Evolutionary conservation across 768 basidiomycete genomes (phyloP).

Genomic region (Mycena haematopus): DNA sequence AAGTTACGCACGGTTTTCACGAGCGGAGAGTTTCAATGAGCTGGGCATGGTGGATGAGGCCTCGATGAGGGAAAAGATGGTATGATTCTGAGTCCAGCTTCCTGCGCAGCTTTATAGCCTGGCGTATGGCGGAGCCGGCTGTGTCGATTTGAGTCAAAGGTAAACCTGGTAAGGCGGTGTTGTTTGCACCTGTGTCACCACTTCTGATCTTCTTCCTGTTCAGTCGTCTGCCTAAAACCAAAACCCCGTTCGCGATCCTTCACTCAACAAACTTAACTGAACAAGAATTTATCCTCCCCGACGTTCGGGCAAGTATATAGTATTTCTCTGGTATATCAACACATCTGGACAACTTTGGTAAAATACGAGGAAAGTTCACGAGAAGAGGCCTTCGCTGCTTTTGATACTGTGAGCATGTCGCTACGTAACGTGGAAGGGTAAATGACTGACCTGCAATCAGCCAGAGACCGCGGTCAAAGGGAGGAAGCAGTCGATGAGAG

Average conservation of each 20-base stretch:
- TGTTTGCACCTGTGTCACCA: too few relatives aligned
- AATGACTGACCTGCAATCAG: constrained; percentile 8
- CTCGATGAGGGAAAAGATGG: neutral
- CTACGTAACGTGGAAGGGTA: neutral
- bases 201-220: too few relatives aligned
- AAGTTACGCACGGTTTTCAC: constrained; percentile 18
- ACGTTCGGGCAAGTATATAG: constrained; percentile 16
- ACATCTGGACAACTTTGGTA: constrained; percentile 12
- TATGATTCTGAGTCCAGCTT: neutral
- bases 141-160: too few relatives aligned
- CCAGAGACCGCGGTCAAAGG: constrained; percentile 25
- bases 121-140: neutral
- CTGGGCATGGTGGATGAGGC: constrained; percentile 11
- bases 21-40: constrained; percentile 25
- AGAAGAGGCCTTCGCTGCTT: neutral
- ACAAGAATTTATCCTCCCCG: constrained; percentile 12
- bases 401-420: neutral
- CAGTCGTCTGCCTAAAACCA: too few relatives aligned
- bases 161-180: too few relatives aligned
- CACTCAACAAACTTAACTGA: too few relatives aligned
- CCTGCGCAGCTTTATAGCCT: neutral
- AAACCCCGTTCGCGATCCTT: too few relatives aligned
- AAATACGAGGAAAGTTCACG: constrained; percentile 2
- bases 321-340: constrained; percentile 21
- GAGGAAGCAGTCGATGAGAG: constrained; percentile 28